A percentile compares a stretch with the other conserved stretches of the same genome.
Conservation (phyloP, 2,329 filamentous ascomycete genomes). For the Xylariales sp. region DNA sequence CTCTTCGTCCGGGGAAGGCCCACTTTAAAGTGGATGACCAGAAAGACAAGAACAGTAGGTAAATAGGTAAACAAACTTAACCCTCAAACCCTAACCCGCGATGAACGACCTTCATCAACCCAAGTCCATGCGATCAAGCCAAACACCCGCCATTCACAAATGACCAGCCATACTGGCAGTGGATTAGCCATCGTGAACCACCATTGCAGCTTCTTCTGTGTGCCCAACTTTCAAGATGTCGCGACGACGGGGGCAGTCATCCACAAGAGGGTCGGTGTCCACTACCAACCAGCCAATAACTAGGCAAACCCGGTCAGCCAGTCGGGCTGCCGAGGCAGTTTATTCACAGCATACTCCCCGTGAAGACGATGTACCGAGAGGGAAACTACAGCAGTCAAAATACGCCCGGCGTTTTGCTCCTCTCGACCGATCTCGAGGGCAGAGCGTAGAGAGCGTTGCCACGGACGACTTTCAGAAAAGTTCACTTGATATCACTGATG, state of each 20-base stretch:
- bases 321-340: too few species aligned
- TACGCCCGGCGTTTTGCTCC: background rate
- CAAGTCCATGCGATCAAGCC: too few species aligned
- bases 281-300: background rate
- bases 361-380: background rate
- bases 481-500: background rate
- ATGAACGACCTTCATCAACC: too few species aligned
- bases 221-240: background rate
- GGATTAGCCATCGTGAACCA: too few species aligned
- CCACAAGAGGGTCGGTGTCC: background rate
- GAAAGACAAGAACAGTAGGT: too few species aligned
- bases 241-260: background rate
- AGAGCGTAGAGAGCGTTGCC: slow-evolving; percentile 1
- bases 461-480: background rate
- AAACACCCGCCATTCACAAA: too few species aligned
- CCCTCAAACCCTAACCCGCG: background rate
- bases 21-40: too few species aligned
- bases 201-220: too few species aligned
- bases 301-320: background rate
- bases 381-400: background rate
- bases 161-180: too few species aligned
- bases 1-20: too few species aligned
- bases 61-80: background rate
- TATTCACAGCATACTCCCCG: too few species aligned
- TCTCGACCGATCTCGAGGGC: background rate